Conservation (phyloP, 2,329 filamentous ascomycete species). For the Aspergillus caelatus region DNA sequence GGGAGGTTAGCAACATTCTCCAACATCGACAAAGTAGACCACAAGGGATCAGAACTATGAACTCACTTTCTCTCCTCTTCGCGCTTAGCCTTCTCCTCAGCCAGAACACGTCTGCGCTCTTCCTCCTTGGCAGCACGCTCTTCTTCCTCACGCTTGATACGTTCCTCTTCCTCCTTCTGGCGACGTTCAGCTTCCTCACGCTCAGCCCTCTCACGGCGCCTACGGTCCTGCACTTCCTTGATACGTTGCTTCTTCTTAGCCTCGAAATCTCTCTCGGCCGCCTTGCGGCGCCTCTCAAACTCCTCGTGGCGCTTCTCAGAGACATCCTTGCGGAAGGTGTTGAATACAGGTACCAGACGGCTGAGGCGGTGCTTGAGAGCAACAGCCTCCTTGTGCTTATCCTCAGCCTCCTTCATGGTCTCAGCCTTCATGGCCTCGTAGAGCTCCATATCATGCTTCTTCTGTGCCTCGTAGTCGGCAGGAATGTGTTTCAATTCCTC, state of each 20-base stretch:
- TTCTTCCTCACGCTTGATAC: constrained; percentile 77
- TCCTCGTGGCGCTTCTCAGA: constrained; percentile 88
- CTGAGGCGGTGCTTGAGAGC: constrained; percentile 90
- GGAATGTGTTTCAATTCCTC: constrained; percentile 92
- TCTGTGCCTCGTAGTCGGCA: constrained; percentile 82
- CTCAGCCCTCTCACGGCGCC: constrained; percentile 80
- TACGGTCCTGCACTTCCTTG: constrained; percentile 83
- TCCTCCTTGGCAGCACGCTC: constrained; percentile 80
- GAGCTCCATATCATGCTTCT: constrained; percentile 73
- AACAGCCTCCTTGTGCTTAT: constrained; percentile 89
- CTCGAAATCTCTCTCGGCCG: constrained; percentile 90
- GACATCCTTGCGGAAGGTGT: constrained; percentile 78
- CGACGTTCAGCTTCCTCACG: constrained; percentile 80
- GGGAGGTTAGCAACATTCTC: constrained; percentile 38
- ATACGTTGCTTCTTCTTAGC: constrained; percentile 85
- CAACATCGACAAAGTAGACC: neutral
- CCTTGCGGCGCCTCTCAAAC: constrained; percentile 90
- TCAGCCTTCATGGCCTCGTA: constrained; percentile 80
- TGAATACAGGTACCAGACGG: constrained; percentile 81
- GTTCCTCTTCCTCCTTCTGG: constrained; percentile 83
- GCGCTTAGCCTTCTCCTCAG: constrained; percentile 67
- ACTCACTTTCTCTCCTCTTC: constrained; percentile 63
- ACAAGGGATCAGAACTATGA: constrained; percentile 7
- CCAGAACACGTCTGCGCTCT: constrained; percentile 72
- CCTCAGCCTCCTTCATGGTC: constrained; percentile 76